phyloP scores from a whole-genome alignment of 352 stramenopile species.

The Pythium phragmiticola region DNA sequence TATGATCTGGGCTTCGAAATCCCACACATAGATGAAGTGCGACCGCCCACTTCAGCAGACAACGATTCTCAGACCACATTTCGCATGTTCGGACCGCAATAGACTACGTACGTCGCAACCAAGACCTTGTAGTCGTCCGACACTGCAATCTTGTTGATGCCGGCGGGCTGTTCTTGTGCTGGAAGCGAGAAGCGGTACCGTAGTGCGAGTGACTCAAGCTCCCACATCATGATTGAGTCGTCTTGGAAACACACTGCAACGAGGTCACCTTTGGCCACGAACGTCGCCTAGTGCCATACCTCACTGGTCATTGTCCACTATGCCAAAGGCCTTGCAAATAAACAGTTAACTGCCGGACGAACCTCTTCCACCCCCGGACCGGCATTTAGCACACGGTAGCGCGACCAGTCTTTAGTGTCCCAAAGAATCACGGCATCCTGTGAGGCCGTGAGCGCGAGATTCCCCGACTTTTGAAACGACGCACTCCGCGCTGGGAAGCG shows the following conservation, averaged over 20 bases:
- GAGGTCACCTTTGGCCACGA: conserved; percentile 55
- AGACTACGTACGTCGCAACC: conserved; percentile 57
- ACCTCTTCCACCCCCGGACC: conserved; percentile 61
- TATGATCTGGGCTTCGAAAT: conserved; percentile 82
- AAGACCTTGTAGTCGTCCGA: conserved; percentile 76
- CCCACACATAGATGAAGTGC: conserved; percentile 84
- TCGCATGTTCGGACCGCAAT: background rate
- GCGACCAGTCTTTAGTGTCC: conserved; percentile 84
- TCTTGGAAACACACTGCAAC: conserved; percentile 84
- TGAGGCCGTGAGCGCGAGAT: conserved; percentile 73
- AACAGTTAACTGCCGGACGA: background rate
- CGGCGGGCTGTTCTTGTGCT: conserved; percentile 55
- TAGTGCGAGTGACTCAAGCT: conserved; percentile 70
- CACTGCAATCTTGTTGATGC: conserved; percentile 64
- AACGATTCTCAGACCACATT: conserved; percentile 1
- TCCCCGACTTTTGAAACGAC: conserved; percentile 71
- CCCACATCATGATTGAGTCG: conserved; percentile 87
- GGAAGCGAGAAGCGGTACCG: conserved; percentile 71
- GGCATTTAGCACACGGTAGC: conserved; percentile 77
- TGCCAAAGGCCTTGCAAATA: background rate
- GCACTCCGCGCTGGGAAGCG: conserved; percentile 47
- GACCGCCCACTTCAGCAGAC: conserved; percentile 43
- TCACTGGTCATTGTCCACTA: background rate
- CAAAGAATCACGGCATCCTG: conserved; percentile 81
- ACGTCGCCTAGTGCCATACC: conserved; percentile 36